phyloP scores from a whole-genome alignment of 2,329 filamentous ascomycete species.

The Diplodia corticola region DNA sequence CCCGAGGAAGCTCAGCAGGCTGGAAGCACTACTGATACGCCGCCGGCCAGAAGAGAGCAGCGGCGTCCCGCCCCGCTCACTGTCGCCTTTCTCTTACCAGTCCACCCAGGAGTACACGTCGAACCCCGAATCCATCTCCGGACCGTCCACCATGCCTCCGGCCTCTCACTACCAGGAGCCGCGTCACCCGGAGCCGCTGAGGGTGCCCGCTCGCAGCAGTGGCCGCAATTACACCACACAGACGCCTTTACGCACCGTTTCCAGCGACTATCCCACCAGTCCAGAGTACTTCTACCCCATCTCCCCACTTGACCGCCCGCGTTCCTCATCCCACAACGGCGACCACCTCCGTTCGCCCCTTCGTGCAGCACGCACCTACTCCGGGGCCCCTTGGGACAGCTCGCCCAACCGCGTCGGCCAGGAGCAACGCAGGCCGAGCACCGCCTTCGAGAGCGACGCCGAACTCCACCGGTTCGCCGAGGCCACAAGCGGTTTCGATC shows the following conservation, averaged over 20 bases:
- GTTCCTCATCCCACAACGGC: slow-evolving; percentile 8
- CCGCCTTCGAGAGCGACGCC: slow-evolving; percentile 37
- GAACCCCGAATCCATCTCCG: slow-evolving; percentile 1
- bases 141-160: neutral
- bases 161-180: neutral
- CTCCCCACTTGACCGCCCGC: slow-evolving; percentile 2
- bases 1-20: neutral
- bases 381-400: slow-evolving; percentile 13
- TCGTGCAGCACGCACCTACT: slow-evolving; percentile 6
- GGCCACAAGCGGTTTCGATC: slow-evolving; percentile 39
- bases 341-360: slow-evolving; percentile 1
- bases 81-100: neutral
- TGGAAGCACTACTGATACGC: slow-evolving; percentile 10
- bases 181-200: slow-evolving; percentile 4
- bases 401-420: neutral
- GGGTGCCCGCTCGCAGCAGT: neutral
- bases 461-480: slow-evolving; percentile 43
- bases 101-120: neutral
- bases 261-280: slow-evolving; percentile 3
- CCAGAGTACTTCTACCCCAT: slow-evolving; percentile 16
- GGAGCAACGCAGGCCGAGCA: slow-evolving; percentile 25
- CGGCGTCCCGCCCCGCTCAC: neutral
- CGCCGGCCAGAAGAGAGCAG: neutral
- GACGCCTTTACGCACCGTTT: neutral
- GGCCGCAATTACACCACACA: slow-evolving; percentile 8